These are phyloP conservation scores for Sporothrix euskadiensis DNA, from an alignment of 2,329 filamentous ascomycete genomes.

Conservation along the genomic window DNA sequence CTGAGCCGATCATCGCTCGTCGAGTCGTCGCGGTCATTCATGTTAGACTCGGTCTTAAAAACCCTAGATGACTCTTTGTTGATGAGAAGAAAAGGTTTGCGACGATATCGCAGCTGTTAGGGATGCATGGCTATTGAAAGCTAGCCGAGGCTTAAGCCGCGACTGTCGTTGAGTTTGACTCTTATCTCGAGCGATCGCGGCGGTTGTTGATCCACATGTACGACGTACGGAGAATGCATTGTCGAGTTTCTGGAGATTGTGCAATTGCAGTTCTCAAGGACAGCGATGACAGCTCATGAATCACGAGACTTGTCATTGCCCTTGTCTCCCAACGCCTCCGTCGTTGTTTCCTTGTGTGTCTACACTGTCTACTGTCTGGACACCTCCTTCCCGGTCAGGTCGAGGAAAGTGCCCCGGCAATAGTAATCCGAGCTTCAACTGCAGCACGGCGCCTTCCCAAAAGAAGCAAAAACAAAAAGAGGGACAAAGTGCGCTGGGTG, in stretches of 20 bases:
- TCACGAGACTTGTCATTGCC: background rate
- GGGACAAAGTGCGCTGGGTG: background rate
- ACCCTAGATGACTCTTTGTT: background rate
- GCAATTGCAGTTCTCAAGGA: no score
- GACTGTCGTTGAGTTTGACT: background rate
- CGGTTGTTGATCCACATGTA: background rate
- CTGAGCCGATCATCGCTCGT: background rate
- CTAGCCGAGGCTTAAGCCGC: conserved; percentile 12
- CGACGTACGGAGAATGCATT: no score
- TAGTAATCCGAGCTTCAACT: background rate
- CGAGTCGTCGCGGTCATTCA: no score
- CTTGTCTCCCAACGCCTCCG: background rate
- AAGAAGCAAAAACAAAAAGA: background rate
- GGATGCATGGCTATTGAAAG: background rate
- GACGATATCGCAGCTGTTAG: background rate
- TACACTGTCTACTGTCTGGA: no score
- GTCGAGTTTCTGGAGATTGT: background rate
- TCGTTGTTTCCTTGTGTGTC: background rate
- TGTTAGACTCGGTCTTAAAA: background rate
- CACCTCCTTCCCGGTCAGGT: background rate
- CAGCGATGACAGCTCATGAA: background rate
- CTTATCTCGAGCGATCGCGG: conserved; percentile 14
- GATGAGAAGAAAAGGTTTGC: background rate
- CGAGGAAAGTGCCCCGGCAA: conserved; percentile 5
- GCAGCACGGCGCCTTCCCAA: conserved; percentile 15